A percentile compares a stretch with the other conserved stretches of the same genome.
phyloP scores from a whole-genome alignment of 371 early-diverging fungal species.

The Nematocida parisii region DNA sequence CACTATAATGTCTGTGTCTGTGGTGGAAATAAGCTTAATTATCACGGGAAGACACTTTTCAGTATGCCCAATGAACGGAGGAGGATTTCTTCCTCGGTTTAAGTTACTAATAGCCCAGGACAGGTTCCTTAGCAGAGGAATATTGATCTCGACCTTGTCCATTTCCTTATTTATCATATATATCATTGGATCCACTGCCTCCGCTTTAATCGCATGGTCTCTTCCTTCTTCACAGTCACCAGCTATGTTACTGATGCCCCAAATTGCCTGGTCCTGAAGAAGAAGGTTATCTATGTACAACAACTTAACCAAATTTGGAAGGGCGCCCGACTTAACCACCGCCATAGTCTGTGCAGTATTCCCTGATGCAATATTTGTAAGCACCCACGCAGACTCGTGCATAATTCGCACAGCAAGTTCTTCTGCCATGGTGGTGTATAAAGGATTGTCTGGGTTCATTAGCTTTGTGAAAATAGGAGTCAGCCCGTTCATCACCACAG shows the following conservation, averaged over 20 bases:
- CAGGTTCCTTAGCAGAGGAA: conserved; percentile 85
- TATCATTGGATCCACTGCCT: conserved; percentile 79
- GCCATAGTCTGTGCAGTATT: conserved; percentile 85
- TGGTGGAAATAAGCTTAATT: conserved; percentile 80
- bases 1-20: conserved; percentile 89
- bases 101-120: conserved; percentile 97
- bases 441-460: conserved; percentile 74
- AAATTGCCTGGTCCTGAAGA: conserved; percentile 96
- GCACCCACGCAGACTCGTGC: conserved; percentile 98
- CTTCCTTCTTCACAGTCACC: conserved; percentile 91
- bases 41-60: conserved; percentile 73
- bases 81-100: conserved; percentile 93
- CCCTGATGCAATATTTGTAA: conserved; percentile 99
- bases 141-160: conserved; percentile 65
- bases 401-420: conserved; percentile 68
- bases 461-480: conserved; percentile 91
- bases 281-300: conserved; percentile 78
- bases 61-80: conserved; percentile 73
- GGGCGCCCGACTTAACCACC: conserved; percentile 85
- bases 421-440: conserved; percentile 59
- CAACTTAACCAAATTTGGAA: conserved; percentile 84
- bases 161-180: conserved; percentile 76
- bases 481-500: conserved; percentile 85
- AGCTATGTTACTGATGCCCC: conserved; percentile 99
- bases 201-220: conserved; percentile 80